phyloP scores from a whole-genome alignment of 352 stramenopile species.

The Phytophthora cactorum region DNA sequence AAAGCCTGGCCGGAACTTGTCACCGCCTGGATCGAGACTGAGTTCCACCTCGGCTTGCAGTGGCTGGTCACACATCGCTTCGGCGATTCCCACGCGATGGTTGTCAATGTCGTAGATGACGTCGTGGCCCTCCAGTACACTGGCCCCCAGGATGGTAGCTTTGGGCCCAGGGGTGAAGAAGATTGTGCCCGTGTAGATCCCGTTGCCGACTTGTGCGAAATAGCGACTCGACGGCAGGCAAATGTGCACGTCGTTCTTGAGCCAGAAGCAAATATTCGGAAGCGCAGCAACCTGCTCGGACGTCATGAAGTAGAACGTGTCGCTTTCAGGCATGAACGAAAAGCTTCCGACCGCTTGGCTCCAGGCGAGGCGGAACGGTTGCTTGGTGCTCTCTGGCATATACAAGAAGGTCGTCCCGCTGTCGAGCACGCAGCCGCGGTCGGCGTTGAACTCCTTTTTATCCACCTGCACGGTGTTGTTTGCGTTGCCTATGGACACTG shows the following conservation, averaged over 20 bases:
- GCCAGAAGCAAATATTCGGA: conserved; percentile 70
- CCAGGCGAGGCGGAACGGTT: conserved; percentile 61
- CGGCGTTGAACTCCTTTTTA: conserved; percentile 54
- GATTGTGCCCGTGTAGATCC: conserved; percentile 65
- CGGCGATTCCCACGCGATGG: conserved; percentile 64
- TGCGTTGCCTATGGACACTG: conserved; percentile 47
- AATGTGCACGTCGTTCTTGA: conserved; percentile 64
- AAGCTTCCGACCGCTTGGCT: conserved; percentile 45
- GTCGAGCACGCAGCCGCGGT: conserved; percentile 80
- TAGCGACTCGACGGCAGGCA: conserved; percentile 62
- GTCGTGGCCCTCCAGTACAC: conserved; percentile 68
- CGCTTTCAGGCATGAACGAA: conserved; percentile 48
- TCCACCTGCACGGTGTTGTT: conserved; percentile 46
- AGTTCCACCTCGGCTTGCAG: conserved; percentile 47
- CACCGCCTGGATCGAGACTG: conserved; percentile 61
- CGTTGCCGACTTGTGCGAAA: conserved; percentile 42
- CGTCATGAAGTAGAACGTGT: conserved; percentile 52
- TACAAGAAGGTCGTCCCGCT: conserved; percentile 86
- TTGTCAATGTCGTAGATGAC: conserved; percentile 86
- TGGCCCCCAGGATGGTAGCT: conserved; percentile 80
- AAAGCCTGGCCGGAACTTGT: conserved; percentile 52
- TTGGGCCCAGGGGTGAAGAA: conserved; percentile 70
- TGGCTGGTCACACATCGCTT: conserved; percentile 55
- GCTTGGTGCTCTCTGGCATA: conserved; percentile 45
- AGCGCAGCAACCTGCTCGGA: conserved; percentile 39